Base-by-base conservation (phyloP, 805 yeast genomes). In the Teunomyces gatunensis region DNA sequence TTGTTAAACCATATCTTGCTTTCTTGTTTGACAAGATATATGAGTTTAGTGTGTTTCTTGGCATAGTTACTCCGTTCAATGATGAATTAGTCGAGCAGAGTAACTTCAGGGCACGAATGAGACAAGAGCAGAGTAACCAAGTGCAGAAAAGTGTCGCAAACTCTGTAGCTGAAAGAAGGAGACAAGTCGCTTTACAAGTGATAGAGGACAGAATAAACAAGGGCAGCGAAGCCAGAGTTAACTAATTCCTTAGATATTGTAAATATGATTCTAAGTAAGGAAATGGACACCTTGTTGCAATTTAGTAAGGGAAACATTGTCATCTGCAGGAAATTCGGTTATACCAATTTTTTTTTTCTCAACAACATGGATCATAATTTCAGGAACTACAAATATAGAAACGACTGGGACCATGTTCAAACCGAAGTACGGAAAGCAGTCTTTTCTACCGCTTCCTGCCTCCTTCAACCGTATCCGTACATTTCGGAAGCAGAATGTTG, bases 171-270 rank as follows among this genome's bases (percentile, higher is more conserved):
- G 91, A 86, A 57, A 77, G 92, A 64, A 79, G 91, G 65, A 79
- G 88, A 67, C 89, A 84, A 60, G 81, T 85, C 36, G 92, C 92
- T 1, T 66, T 86, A 48, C 86, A 85, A 60, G 88, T 85, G 13
- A 70, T 86, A 43, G 89, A 85, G 57, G 89, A 85, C 52, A 71
- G 87, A 56, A 77, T 80, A 43, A 64, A 57, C 50, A 63, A 59
- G 46, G 67, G 40, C 7, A 23, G 29, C 11, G 29, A 37, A 9
- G 18, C 18, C 28, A 37, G 33, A 39, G 43, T 39, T 39, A 29
- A 27, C 32, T 39, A 29, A 17, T 21, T n/a, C 32, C 11, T 39
- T 32, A 35, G 12, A 17, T 23, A 21, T 42, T 43, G 40, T 33
- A 35, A 15, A 35, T 23, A 15, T 6, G 12, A 17, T 39, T 39